phyloP scores from a whole-genome alignment of 345 rosid genomes.

The Syzygium aqueum region DNA sequence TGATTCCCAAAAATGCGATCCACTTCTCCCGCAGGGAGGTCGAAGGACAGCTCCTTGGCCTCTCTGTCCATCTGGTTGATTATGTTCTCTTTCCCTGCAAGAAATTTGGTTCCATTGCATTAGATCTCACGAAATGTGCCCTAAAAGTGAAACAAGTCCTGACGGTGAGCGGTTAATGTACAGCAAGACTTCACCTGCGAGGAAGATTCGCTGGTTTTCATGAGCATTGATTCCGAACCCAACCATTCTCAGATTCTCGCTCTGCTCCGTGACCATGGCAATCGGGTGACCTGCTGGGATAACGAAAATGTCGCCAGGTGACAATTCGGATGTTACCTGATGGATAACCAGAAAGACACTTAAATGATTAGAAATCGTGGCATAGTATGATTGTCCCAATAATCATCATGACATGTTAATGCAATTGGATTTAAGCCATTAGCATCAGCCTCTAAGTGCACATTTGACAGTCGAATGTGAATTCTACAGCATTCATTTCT shows the following conservation, averaged over 20 bases:
- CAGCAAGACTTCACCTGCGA: conserved; percentile 22
- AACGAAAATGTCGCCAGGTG: conserved; percentile 32
- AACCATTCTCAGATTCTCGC: conserved; percentile 11
- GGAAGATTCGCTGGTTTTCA: conserved; percentile 31
- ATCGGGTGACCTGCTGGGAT: conserved; percentile 43
- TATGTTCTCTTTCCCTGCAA: conserved; percentile 13
- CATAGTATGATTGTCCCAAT: too few relatives aligned
- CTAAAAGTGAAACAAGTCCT: neutral
- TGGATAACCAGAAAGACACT: neutral
- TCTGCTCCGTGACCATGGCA: conserved; percentile 12
- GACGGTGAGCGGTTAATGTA: neutral
- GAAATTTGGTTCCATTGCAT: neutral
- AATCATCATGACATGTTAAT: too few relatives aligned
- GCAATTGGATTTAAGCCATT: neutral
- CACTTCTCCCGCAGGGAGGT: conserved; percentile 7
- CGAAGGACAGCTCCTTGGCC: conserved; percentile 14
- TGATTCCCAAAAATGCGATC: conserved; percentile 21
- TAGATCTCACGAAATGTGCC: neutral
- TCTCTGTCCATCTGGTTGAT: conserved; percentile 14
- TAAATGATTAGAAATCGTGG: neutral
- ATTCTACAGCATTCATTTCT: neutral
- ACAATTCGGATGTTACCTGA: conserved; percentile 7
- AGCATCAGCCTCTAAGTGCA: neutral
- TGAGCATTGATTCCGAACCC: conserved; percentile 36
- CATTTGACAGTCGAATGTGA: neutral